These are phyloP conservation scores for Yamadazyma buinensis DNA, from an alignment of 1,139 yeast species.

Conservation along the genomic window DNA sequence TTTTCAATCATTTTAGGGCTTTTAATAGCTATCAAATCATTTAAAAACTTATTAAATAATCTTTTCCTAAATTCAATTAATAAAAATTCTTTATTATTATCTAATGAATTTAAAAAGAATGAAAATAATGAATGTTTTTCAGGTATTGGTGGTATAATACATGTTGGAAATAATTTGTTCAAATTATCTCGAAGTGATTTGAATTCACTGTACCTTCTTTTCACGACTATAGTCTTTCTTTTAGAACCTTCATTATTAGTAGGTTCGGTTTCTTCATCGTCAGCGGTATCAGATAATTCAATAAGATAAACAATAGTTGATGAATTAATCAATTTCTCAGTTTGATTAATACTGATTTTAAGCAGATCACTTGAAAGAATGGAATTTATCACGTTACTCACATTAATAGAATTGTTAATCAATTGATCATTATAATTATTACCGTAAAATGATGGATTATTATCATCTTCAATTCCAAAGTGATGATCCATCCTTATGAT, in stretches of 20 bases:
- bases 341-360: constrained; percentile 29
- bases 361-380: constrained; percentile 26
- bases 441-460: constrained; percentile 46
- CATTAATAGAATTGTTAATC: constrained; percentile 35
- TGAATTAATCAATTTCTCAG: constrained; percentile 37
- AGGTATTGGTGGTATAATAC: constrained; percentile 55
- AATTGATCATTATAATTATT: constrained; percentile 15
- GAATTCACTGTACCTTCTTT: constrained; percentile 54
- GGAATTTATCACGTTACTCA: constrained; percentile 33
- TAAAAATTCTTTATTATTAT: constrained; percentile 32
- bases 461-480: constrained; percentile 44
- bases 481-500: constrained; percentile 17
- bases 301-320: constrained; percentile 42
- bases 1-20: constrained; percentile 13
- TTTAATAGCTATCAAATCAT: constrained; percentile 23
- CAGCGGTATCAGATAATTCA: constrained; percentile 13
- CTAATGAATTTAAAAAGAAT: constrained; percentile 38
- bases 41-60: constrained; percentile 34
- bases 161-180: constrained; percentile 45
- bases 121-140: constrained; percentile 52
- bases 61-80: constrained; percentile 43
- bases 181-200: constrained; percentile 46
- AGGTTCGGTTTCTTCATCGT: too few species aligned
- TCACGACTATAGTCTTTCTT: constrained; percentile 24
- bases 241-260: neutral